Evolutionary conservation across 2,329 filamentous ascomycete species (phyloP).

Genomic region (Coniella lustricola): DNA sequence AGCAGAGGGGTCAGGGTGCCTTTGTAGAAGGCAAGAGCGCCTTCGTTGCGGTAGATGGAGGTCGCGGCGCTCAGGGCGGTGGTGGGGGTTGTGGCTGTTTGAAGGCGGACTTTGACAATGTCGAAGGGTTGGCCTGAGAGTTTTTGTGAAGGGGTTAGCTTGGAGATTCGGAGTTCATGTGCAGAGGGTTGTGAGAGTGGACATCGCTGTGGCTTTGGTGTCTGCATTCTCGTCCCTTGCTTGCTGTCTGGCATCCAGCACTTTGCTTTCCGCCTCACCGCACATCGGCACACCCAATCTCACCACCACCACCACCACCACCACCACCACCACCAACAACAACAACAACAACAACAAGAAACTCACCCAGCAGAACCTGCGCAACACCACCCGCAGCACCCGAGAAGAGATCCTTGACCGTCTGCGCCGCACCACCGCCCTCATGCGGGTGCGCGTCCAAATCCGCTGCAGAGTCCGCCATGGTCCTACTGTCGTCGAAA

Average conservation of each 20-base stretch:
- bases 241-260: too few relatives aligned
- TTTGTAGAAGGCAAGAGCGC: conserved; percentile 92
- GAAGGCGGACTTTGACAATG: conserved; percentile 95
- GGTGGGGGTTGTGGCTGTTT: conserved; percentile 77
- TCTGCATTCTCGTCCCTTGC: neutral
- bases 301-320: too few relatives aligned
- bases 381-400: conserved; percentile 88
- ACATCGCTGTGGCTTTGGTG: too few relatives aligned
- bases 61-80: conserved; percentile 73
- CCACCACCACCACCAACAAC: neutral
- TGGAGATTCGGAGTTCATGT: neutral
- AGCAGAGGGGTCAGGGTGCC: conserved; percentile 91
- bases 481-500: conserved; percentile 14
- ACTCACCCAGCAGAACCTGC: conserved; percentile 83
- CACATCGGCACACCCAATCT: too few relatives aligned
- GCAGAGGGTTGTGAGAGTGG: too few relatives aligned
- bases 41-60: conserved; percentile 82
- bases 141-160: conserved; percentile 1
- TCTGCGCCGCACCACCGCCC: conserved; percentile 42
- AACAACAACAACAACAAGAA: neutral
- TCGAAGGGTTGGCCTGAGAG: conserved; percentile 63
- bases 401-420: conserved; percentile 82
- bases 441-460: conserved; percentile 26
- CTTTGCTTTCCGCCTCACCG: too few relatives aligned
- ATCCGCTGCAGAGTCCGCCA: conserved; percentile 31